Evolutionary conservation across 2,329 filamentous ascomycete species (phyloP).

Genomic region (Colletotrichum plurivorum): DNA sequence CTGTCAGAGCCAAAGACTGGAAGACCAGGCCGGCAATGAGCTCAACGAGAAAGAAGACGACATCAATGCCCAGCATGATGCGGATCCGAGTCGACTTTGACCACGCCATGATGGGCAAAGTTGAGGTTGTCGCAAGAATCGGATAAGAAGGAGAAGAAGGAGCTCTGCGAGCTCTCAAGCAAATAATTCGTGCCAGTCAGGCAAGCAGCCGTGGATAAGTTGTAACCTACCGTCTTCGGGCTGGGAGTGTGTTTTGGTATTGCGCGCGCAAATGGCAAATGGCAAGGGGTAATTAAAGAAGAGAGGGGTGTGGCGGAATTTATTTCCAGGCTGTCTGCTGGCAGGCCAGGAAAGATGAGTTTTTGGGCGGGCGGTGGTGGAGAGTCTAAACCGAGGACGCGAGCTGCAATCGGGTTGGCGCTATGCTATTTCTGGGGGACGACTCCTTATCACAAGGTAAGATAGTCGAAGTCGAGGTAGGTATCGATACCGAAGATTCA

Average conservation of each 20-base stretch:
- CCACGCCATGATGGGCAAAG: slow-evolving; percentile 75
- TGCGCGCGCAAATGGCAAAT: slow-evolving; percentile 4
- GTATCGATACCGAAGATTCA: slow-evolving; percentile 1
- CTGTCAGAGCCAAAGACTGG: slow-evolving; percentile 92
- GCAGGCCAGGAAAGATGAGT: slow-evolving; percentile 12
- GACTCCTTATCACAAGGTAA: too few species aligned
- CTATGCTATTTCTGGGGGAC: slow-evolving; percentile 10
- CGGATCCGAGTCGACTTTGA: slow-evolving; percentile 94
- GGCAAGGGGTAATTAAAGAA: neutral
- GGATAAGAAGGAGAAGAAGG: neutral
- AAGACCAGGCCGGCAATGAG: slow-evolving; percentile 88
- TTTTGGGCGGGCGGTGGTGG: slow-evolving; percentile 13
- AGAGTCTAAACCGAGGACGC: slow-evolving; percentile 6
- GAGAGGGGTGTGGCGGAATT: slow-evolving; percentile 29
- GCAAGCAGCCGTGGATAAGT: slow-evolving; percentile 1
- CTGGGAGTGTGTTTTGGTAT: slow-evolving; percentile 9
- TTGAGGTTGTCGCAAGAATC: slow-evolving; percentile 10
- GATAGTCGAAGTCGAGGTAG: neutral
- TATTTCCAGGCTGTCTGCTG: slow-evolving; percentile 18
- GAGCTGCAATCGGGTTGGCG: slow-evolving; percentile 25
- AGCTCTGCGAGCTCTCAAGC: slow-evolving; percentile 26
- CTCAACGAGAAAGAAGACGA: slow-evolving; percentile 91
- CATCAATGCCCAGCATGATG: slow-evolving; percentile 92
- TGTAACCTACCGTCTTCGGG: slow-evolving; percentile 15
- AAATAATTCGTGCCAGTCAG: slow-evolving; percentile 20